Evolutionary conservation across 2,329 filamentous ascomycete genomes (phyloP), one percentile per base, ranked within the genome.

Genomic region (Trichoderma sp.): DNA sequence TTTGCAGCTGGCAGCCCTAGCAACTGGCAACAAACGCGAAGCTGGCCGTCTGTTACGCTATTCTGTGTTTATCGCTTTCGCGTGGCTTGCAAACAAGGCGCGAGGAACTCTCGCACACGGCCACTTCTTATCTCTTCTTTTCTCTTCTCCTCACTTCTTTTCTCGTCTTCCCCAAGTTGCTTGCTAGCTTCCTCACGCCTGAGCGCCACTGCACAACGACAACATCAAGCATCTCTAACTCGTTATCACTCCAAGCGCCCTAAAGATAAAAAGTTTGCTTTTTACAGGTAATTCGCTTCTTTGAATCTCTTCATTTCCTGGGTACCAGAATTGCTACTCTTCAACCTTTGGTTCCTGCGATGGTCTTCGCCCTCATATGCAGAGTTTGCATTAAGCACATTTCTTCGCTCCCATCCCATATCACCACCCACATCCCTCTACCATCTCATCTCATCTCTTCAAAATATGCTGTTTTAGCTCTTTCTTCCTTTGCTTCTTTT

Each of bases 1-100:
- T 68, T 37, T 29, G 52, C 65, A 33, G 35, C 57, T 68, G 67
- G 58, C 67, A 58, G 33, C 33, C 49, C 61, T 37, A 21, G 52
- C 65, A 33, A 27, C 57, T 68, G 66, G 58, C 66, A 63, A 11
- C 21, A 27, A 11, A 49, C 33, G 5, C 66, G 27, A 35, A 43
- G 24, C 33, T 49, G 29, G 11, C 29, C 24, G 35, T 8, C n/a
- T 11, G 33, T 16, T 29, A 14, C 35, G 7, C 29, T 13, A 11
- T 57, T 49, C 21, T 11, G 10, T 27, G 58, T 21, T 13, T 31
- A 33, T 21, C 33, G 3, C 49, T 60, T 4, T 19, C 40, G 55
- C 35, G 31, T 37, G 52, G 31, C 8, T 40, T 31, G 21, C 14
- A 16, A 3, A 35, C 53, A 16, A 37, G 33, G 4, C 27, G 19